Base-by-base conservation (phyloP, 2,329 filamentous ascomycete species). In the Pseudocercospora fuligena region DNA sequence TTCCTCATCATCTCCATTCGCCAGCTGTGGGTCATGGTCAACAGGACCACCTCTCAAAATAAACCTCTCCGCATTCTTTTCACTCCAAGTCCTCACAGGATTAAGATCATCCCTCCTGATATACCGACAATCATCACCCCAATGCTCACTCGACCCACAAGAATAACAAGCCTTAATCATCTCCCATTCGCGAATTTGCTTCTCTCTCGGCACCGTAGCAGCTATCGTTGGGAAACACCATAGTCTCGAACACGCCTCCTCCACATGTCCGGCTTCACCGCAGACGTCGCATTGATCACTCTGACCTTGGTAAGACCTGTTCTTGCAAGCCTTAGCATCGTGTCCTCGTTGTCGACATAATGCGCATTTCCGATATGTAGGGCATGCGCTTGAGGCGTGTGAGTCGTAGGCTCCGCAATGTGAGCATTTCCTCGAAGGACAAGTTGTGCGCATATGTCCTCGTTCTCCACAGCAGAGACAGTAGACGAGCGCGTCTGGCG, bases 211-310 rank as follows among this genome's bases (percentile, higher is more conserved):
- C 31, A 16, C 16, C 29, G 23, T 14, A 14, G 61, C n/a, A n/a
- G 21, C 21, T 9, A 51, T 25, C 21, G 47, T 61, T 12, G 53
- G 43, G 19, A 66, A 62, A 31, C 71, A 61, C 72, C 73, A 75
- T 19, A 76, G 54, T 9, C 61, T 27, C 2, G 67, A 43, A 59
- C 74, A 76, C 25, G 73, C 67, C 53, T 74, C 71, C 53, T 76
- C 73, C 11, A 72, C 63, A 51, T 63, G 61, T 12, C 72, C 72
- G 12, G 29, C 33, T 19, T 67, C 43, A 16, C 40, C 46, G 31
- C 65, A 67, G 9, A 67, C 51, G 47, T 67, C 65, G 25, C 59
- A 69, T 33, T 7, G n/a, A 21, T 66, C 62, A 31, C 11, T 19
- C 16, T 16, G 21, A n/a, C 43, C 57, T 23, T 19, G 36, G 51